A percentile compares a stretch with the other conserved stretches of the same genome.
Evolutionary conservation across 768 basidiomycete genomes (phyloP).

Genomic region (Daedaleopsis sinensis): DNA sequence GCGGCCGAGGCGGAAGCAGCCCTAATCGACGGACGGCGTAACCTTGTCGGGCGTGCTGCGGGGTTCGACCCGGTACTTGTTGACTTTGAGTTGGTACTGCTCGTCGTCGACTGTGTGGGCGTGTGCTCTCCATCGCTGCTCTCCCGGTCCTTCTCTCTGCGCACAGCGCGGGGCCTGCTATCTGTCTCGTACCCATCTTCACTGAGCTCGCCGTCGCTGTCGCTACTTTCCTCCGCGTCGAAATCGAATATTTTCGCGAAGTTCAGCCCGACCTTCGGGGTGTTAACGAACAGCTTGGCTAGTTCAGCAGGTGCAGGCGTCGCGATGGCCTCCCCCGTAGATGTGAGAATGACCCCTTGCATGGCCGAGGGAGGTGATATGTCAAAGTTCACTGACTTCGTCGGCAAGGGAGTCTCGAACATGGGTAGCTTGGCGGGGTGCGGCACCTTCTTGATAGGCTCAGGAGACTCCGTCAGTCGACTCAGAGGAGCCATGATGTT

Average conservation of each 20-base stretch:
- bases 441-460: conserved; percentile 15
- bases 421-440: conserved; percentile 31
- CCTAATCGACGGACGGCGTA: conserved; percentile 33
- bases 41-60: conserved; percentile 27
- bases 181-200: conserved; percentile 34
- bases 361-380: conserved; percentile 39
- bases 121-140: conserved; percentile 20
- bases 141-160: conserved; percentile 33
- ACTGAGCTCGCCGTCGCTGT: conserved; percentile 30
- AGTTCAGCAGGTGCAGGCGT: conserved; percentile 74
- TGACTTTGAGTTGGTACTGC: no score
- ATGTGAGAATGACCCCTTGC: conserved; percentile 73
- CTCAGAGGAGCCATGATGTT: conserved; percentile 60
- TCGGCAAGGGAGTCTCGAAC: conserved; percentile 57
- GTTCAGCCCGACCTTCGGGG: conserved; percentile 71
- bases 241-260: conserved; percentile 83
- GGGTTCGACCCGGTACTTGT: background rate
- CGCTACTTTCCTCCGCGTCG: conserved; percentile 37
- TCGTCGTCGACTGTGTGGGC: conserved; percentile 20
- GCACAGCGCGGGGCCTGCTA: conserved; percentile 11
- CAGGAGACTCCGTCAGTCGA: conserved; percentile 35
- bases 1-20: conserved; percentile 23
- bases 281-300: conserved; percentile 64
- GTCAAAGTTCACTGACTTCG: conserved; percentile 22
- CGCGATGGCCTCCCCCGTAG: conserved; percentile 72